These are phyloP conservation scores for Xanthoparmelia taractica DNA, from an alignment of 495 filamentous ascomycete species.

Conservation along the genomic window DNA sequence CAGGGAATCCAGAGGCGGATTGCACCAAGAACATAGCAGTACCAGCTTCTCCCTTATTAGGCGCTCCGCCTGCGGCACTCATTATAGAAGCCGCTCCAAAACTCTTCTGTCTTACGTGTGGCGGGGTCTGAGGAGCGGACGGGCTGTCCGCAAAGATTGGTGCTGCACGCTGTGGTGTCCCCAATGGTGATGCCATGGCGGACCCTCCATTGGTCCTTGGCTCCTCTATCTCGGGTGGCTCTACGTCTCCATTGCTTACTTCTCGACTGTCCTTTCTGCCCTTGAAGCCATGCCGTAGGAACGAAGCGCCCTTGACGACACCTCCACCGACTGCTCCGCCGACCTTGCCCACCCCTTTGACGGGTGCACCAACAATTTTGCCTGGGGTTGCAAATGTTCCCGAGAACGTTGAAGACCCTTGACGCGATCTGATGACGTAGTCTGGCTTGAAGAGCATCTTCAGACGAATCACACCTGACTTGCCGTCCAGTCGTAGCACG, in stretches of 20 bases:
- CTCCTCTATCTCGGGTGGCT: conserved; percentile 33
- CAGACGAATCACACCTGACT: conserved; percentile 74
- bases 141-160: conserved; percentile 29
- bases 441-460: conserved; percentile 88
- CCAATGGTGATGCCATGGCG: conserved; percentile 19
- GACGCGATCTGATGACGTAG: conserved; percentile 79
- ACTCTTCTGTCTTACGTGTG: conserved; percentile 49
- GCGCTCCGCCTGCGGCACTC: conserved; percentile 46
- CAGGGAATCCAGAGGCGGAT: conserved; percentile 70
- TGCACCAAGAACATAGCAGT: conserved; percentile 74
- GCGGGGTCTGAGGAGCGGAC: conserved; percentile 36
- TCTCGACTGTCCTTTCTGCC: conserved; percentile 55
- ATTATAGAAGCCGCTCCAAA: conserved; percentile 53
- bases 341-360: conserved; percentile 80
- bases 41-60: conserved; percentile 52
- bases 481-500: conserved; percentile 73
- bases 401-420: conserved; percentile 88
- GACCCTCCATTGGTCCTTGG: conserved; percentile 22
- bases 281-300: conserved; percentile 72
- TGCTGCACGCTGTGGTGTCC: conserved; percentile 18
- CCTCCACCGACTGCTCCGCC: conserved; percentile 62
- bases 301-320: conserved; percentile 80
- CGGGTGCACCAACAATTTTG: conserved; percentile 84
- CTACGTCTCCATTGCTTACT: conserved; percentile 34
- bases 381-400: conserved; percentile 88